Evolutionary conservation across 768 basidiomycete species (phyloP).

Genomic region (Roridomyces roridus): DNA sequence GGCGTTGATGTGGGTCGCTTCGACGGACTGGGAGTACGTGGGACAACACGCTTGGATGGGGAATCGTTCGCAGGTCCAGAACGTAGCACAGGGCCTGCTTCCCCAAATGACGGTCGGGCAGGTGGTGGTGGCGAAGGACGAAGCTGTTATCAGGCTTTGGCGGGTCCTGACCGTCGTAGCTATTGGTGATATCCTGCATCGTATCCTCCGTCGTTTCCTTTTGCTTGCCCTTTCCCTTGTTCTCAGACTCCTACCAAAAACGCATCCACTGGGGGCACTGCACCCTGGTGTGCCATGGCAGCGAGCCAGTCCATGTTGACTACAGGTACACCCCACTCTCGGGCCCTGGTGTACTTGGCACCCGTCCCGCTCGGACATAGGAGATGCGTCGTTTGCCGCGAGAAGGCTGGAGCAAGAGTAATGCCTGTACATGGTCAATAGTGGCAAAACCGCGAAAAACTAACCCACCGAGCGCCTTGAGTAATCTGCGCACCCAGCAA

Average conservation of each 20-base stretch:
- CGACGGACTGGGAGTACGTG: constrained; percentile 6
- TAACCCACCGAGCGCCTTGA: constrained; percentile 63
- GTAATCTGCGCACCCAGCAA: constrained; percentile 68
- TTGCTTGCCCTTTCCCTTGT: constrained; percentile 34
- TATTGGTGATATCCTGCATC: constrained; percentile 56
- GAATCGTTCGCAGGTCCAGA: constrained; percentile 43
- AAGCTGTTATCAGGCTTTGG: neutral
- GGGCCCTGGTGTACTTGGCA: constrained; percentile 78
- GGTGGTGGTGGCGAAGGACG: constrained; percentile 8
- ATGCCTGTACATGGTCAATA: constrained; percentile 48
- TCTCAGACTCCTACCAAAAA: constrained; percentile 37
- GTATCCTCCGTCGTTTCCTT: constrained; percentile 20
- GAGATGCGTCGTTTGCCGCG: constrained; percentile 76
- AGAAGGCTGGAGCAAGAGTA: constrained; percentile 61
- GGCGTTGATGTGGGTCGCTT: constrained; percentile 9
- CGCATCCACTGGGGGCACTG: constrained; percentile 42
- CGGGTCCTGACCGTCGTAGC: constrained; percentile 31
- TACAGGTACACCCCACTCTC: constrained; percentile 80
- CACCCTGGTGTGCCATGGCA: constrained; percentile 59
- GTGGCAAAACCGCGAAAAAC: neutral
- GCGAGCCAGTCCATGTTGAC: constrained; percentile 75
- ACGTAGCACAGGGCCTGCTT: neutral
- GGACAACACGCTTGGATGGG: constrained; percentile 26
- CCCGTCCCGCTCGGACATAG: constrained; percentile 77
- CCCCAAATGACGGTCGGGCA: constrained; percentile 1